Evolutionary conservation across 495 filamentous ascomycete genomes (phyloP), one percentile per base, ranked within the genome.

Genomic region (Lentithecium fluviatile): DNA sequence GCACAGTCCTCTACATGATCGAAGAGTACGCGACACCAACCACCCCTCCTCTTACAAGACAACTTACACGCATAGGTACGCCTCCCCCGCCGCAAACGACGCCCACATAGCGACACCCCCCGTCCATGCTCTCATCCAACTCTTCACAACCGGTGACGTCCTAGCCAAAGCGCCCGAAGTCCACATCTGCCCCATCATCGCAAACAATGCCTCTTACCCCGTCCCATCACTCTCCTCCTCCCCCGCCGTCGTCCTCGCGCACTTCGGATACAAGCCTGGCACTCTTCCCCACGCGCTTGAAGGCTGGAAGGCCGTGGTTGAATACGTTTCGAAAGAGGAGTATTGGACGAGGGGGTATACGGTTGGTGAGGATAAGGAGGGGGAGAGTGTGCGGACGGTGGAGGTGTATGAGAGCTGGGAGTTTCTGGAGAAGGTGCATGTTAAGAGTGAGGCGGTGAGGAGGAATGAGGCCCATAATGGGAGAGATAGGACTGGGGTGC

Each of bases 391-490:
- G 11, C 12, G 45, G 24, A 49, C 54, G 23, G 42, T 58, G 4
- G 54, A 49, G 45, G 32, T 58, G 11, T 58, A 58, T 24, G 54
- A 58, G 1, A 49, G 45, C 25, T 58, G 54, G 54, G 54, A n/a
- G n/a, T n/a, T n/a, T n/a, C n/a, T n/a, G n/a, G n/a, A n/a, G n/a
- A n/a, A n/a, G n/a, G n/a, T n/a, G n/a, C n/a, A n/a, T n/a, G n/a
- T n/a, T n/a, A n/a, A n/a, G n/a, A n/a, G n/a, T n/a, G n/a, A n/a
- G n/a, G n/a, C n/a, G n/a, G n/a, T n/a, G n/a, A n/a, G n/a, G n/a
- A n/a, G n/a, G n/a, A n/a, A 46, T 24, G 7, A 7, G 38, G 24
- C 1, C 11, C 37, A 56, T 8, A 45, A 56, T 45, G 40, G 40
- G 21, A 45, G 32, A 32, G 40, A 45, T n/a, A 29, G 52, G 24